phyloP scores from a whole-genome alignment of 768 basidiomycete species.

The Lanmaoa pseudosensibilis region DNA sequence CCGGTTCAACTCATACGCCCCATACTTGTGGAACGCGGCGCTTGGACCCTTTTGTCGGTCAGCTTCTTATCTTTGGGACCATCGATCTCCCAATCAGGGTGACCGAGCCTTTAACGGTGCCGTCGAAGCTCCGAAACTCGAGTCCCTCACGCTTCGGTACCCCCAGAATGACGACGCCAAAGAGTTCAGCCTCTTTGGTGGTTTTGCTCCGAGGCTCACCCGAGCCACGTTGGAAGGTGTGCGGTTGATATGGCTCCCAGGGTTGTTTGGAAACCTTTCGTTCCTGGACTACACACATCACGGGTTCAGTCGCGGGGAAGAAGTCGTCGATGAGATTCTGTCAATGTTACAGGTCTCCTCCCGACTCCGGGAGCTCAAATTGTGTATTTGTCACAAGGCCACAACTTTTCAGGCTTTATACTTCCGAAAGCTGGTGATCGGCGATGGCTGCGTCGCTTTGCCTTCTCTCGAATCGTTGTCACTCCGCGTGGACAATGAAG shows the following conservation, averaged over 20 bases:
- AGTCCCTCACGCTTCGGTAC: conserved; percentile 58
- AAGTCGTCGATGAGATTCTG: conserved; percentile 57
- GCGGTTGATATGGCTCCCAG: conserved; percentile 60
- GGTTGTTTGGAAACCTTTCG: conserved; percentile 59
- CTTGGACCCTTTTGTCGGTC: conserved; percentile 53
- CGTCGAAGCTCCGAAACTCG: conserved; percentile 45
- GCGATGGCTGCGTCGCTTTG: conserved; percentile 40
- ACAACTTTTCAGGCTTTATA: conserved; percentile 18
- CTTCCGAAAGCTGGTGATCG: conserved; percentile 18
- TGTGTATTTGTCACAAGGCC: conserved; percentile 52
- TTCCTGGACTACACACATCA: conserved; percentile 74
- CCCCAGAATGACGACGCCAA: conserved; percentile 69
- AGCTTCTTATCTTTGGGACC: conserved; percentile 24
- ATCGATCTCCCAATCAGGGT: conserved; percentile 13
- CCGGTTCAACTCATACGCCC: conserved; percentile 52
- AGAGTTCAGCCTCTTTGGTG: conserved; percentile 64
- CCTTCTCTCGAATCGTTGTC: conserved; percentile 48
- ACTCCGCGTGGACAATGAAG: conserved; percentile 50
- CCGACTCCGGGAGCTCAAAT: conserved; percentile 50
- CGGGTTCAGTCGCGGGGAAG: conserved; percentile 57
- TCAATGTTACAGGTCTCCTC: conserved; percentile 56
- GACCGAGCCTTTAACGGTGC: conserved; percentile 12
- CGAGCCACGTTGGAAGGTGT: conserved; percentile 63
- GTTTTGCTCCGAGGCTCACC: conserved; percentile 55
- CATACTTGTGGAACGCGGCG: conserved; percentile 68